phyloP scores from a whole-genome alignment of 2,329 filamentous ascomycete genomes.

The Biscogniauxia mediterranea region DNA sequence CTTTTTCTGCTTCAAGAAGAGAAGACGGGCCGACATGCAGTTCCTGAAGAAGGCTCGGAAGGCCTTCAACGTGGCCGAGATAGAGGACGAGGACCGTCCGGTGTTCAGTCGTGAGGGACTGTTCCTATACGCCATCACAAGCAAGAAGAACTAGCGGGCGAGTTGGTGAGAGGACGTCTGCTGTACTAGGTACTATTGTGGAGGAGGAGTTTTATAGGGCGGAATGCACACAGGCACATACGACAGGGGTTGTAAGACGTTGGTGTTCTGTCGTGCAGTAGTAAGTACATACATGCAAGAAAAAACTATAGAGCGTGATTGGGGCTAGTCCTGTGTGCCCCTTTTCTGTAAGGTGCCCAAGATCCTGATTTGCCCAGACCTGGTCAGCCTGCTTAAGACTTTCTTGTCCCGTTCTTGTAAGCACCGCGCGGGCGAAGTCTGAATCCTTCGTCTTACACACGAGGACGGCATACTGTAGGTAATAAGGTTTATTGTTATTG shows the following conservation, averaged over 20 bases:
- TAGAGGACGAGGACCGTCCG: slow-evolving; percentile 59
- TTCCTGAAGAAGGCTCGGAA: slow-evolving; percentile 72
- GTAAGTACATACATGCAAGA: not conserved
- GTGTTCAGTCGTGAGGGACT: slow-evolving; percentile 57
- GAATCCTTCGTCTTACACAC: not conserved
- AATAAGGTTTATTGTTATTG: not conserved
- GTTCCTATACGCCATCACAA: slow-evolving; percentile 57
- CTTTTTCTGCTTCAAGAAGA: slow-evolving; percentile 93
- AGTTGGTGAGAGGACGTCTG: not conserved
- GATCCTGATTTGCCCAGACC: not conserved
- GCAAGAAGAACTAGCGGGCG: slow-evolving; percentile 6
- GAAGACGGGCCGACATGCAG: slow-evolving; percentile 75
- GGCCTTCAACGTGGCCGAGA: slow-evolving; percentile 60
- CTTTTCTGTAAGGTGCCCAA: not conserved
- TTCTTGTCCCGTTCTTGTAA: not conserved
- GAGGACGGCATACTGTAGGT: not conserved
- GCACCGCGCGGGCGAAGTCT: not conserved
- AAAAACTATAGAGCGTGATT: not conserved
- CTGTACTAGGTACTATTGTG: not conserved
- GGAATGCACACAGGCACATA: not conserved
- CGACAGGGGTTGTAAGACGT: not conserved
- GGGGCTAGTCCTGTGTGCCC: not conserved
- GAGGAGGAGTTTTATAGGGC: not conserved
- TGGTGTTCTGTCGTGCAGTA: not conserved
- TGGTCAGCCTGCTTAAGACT: not conserved